phyloP scores from a whole-genome alignment of 2,329 filamentous ascomycete species.

The Ambrosiella cleistominuta region DNA sequence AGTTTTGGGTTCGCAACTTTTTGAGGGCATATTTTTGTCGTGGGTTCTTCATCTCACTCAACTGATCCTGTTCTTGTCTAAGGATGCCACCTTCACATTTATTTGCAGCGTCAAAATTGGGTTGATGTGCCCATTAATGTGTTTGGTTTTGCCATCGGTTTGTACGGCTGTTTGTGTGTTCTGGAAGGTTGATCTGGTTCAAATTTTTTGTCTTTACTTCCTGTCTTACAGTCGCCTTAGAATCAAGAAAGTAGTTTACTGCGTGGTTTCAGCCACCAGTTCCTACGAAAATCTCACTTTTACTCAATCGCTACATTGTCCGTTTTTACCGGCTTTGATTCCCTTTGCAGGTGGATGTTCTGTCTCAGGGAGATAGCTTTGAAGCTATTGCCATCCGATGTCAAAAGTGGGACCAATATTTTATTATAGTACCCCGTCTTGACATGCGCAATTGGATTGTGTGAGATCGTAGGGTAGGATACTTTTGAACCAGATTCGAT shows the following conservation, averaged over 20 bases:
- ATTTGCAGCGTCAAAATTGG: not conserved
- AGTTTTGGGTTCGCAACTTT: not conserved
- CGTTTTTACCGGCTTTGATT: too few species aligned
- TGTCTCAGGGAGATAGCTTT: too few species aligned
- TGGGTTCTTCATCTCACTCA: too few species aligned
- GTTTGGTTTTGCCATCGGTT: not conserved
- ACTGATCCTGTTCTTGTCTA: too few species aligned
- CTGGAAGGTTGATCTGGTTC: not conserved
- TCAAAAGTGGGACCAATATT: too few species aligned
- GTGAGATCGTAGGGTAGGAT: too few species aligned
- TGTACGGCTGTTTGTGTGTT: not conserved
- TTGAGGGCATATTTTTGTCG: not conserved
- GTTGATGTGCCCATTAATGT: not conserved
- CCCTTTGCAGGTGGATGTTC: too few species aligned
- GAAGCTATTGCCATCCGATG: too few species aligned
- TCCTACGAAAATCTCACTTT: not conserved
- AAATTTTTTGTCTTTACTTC: not conserved
- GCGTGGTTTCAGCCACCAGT: not conserved
- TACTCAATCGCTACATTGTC: not conserved
- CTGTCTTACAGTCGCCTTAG: not conserved
- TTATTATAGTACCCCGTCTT: too few species aligned
- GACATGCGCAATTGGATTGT: too few species aligned
- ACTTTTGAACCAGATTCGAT: too few species aligned
- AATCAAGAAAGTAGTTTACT: not conserved
- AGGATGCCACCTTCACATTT: not conserved